phyloP scores from a whole-genome alignment of 164 flowering plant species.

The Magnolia officinalis region DNA sequence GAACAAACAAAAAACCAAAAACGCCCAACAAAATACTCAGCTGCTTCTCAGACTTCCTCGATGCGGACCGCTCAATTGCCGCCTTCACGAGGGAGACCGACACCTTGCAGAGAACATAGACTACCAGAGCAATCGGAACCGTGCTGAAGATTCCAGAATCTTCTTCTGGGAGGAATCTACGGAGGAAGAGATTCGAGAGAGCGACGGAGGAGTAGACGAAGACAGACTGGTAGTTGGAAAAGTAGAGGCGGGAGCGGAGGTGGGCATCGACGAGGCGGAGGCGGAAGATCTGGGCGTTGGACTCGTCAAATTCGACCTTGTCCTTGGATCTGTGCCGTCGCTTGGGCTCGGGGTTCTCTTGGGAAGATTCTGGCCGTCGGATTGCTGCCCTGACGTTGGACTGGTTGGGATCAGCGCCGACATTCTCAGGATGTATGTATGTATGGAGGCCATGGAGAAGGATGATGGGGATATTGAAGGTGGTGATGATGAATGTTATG shows the following conservation, averaged over 20 bases:
- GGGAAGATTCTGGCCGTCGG: conserved; percentile 47
- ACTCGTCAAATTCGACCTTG: conserved; percentile 76
- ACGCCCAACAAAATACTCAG: conserved; percentile 52
- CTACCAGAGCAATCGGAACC: conserved; percentile 49
- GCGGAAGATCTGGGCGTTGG: conserved; percentile 90
- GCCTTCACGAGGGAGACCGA: conserved; percentile 33
- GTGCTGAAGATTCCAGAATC: conserved; percentile 35
- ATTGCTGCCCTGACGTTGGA: conserved; percentile 61
- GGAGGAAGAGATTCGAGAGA: conserved; percentile 42
- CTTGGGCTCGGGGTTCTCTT: conserved; percentile 25
- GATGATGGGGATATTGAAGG: conserved; percentile 51
- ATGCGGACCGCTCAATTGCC: conserved; percentile 72
- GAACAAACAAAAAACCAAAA: conserved; percentile 52
- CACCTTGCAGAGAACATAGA: conserved; percentile 34
- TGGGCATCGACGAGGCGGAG: conserved; percentile 66
- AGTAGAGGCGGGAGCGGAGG: conserved; percentile 55
- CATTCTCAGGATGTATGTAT: conserved; percentile 83
- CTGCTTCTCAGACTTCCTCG: conserved; percentile 71
- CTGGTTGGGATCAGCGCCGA: conserved; percentile 24
- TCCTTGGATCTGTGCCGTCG: conserved; percentile 52
- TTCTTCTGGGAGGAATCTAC: conserved; percentile 28
- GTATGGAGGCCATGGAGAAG: conserved; percentile 70
- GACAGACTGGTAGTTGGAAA: conserved; percentile 35
- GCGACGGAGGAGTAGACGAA: conserved; percentile 41
- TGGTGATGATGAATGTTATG: conserved; percentile 40